Evolutionary conservation across 148 eudicot genomes (phyloP).

Genomic region (Persicaria maculosa): DNA sequence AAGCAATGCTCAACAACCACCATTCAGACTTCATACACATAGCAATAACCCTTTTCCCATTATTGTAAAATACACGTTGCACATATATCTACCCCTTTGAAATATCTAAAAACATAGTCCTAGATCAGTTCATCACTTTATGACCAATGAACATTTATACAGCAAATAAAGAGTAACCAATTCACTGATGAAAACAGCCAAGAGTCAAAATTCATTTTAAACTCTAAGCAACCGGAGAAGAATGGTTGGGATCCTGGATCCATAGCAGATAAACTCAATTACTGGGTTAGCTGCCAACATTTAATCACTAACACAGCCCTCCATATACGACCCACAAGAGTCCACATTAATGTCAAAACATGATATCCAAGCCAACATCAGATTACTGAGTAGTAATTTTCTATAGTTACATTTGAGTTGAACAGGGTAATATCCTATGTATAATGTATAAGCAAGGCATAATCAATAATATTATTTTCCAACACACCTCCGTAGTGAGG

Average conservation of each 20-base stretch:
- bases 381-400: not conserved
- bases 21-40: not conserved
- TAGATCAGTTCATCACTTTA: no score
- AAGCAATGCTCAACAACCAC: not conserved
- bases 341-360: not conserved
- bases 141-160: no score
- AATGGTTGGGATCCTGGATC: not conserved
- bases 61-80: no score
- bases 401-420: not conserved
- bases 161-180: no score
- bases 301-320: not conserved
- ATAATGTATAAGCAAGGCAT: not conserved
- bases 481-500: not conserved
- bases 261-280: not conserved
- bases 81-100: no score
- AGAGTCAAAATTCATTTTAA: no score
- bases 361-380: constrained; percentile 2
- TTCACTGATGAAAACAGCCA: no score
- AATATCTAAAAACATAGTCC: no score
- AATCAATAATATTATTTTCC: not conserved
- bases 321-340: constrained; percentile 4
- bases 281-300: not conserved
- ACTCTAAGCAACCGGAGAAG: not conserved
- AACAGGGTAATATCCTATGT: not conserved
- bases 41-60: not conserved